Evolutionary conservation across 148 eudicot species (phyloP).

Genomic region (Amaranthus palmeri): DNA sequence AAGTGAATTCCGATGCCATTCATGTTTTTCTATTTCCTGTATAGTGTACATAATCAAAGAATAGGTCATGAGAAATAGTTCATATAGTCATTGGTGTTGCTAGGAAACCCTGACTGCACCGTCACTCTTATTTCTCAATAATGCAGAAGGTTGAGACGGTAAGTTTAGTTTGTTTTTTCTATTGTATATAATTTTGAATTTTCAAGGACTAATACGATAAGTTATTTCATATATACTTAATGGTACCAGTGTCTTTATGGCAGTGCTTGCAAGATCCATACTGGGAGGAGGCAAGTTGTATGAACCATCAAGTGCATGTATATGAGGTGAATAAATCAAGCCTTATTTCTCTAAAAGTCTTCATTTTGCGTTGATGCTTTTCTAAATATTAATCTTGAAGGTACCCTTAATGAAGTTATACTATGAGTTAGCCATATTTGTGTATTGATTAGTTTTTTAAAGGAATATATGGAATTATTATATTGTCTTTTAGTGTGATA

Average conservation of each 20-base stretch:
- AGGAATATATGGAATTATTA: too few species aligned
- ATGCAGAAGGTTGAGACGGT: not conserved
- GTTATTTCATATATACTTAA: not conserved
- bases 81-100: not conserved
- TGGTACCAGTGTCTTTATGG: slow-evolving; percentile 3
- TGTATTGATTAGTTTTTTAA: too few species aligned
- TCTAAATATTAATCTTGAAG: not conserved
- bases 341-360: not conserved
- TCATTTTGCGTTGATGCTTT: not conserved
- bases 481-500: too few species aligned
- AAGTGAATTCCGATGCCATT: slow-evolving; percentile 11
- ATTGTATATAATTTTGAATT: not conserved
- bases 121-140: slow-evolving; percentile 5
- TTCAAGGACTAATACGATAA: not conserved
- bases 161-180: slow-evolving; percentile 6
- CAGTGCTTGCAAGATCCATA: slow-evolving; percentile 11
- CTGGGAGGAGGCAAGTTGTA: not conserved
- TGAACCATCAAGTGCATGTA: slow-evolving; percentile 5
- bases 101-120: slow-evolving; percentile 6
- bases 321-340: not conserved
- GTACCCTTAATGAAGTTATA: not conserved
- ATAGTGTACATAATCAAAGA: slow-evolving; percentile 17
- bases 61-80: slow-evolving; percentile 7
- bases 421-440: too few species aligned
- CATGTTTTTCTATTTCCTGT: slow-evolving; percentile 1